phyloP scores from a whole-genome alignment of 208 protist species.

The Angomonas deanei region DNA sequence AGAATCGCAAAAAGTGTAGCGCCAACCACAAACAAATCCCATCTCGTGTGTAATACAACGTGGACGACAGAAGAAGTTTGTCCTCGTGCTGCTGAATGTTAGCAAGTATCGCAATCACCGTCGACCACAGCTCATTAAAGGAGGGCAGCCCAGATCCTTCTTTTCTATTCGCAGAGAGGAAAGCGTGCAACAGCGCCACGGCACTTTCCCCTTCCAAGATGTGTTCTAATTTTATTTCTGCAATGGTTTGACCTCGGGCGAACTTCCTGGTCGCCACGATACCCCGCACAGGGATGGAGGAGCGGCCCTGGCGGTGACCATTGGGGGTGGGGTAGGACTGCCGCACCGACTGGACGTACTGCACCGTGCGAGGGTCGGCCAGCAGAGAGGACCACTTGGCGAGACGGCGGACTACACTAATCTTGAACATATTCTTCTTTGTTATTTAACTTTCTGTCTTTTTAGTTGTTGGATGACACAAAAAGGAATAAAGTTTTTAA shows the following conservation, averaged over 20 bases:
- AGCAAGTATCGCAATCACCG: too few relatives aligned
- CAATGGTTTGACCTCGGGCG: slow-evolving; percentile 55
- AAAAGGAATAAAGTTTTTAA: not conserved
- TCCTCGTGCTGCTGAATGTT: too few relatives aligned
- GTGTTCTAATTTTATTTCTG: slow-evolving; percentile 26
- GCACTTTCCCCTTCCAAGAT: slow-evolving; percentile 52
- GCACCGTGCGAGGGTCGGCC: slow-evolving; percentile 6
- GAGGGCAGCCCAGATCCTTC: too few relatives aligned
- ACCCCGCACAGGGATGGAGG: slow-evolving; percentile 37
- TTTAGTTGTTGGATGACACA: too few relatives aligned
- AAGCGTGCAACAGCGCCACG: slow-evolving; percentile 25
- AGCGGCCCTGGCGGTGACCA: not conserved
- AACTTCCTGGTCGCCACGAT: slow-evolving; percentile 44
- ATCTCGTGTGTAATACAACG: too few relatives aligned
- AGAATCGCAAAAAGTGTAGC: too few relatives aligned
- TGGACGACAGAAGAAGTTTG: too few relatives aligned
- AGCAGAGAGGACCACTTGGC: not conserved
- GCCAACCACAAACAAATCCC: too few relatives aligned
- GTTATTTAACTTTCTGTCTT: not conserved
- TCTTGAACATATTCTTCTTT: not conserved
- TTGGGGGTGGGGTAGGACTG: slow-evolving; percentile 14
- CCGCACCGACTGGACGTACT: slow-evolving; percentile 14
- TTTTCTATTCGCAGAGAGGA: too few relatives aligned
- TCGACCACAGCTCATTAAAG: too few relatives aligned
- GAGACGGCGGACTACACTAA: not conserved